These are phyloP conservation scores for Viola odorata DNA, from an alignment of 345 rosid species.

Conservation along the genomic window DNA sequence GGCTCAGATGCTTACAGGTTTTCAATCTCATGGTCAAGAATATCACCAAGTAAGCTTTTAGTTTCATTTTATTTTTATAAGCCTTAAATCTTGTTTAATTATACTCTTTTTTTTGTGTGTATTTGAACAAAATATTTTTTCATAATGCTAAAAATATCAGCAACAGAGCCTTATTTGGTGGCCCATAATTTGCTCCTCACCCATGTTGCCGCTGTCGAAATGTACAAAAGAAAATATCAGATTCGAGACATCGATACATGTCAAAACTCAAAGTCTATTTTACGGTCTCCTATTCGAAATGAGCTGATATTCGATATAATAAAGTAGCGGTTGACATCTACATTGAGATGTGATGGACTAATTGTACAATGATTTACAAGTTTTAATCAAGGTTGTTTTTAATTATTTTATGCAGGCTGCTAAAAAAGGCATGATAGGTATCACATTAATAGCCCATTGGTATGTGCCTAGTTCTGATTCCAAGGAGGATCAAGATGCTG, in stretches of 20 bases:
- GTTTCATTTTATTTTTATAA: background rate
- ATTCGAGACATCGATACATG: slow-evolving; percentile 20
- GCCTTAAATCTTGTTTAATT: background rate
- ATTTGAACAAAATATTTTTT: no score
- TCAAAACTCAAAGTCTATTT: no score
- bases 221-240: slow-evolving; percentile 63
- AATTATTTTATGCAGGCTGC: slow-evolving; percentile 36
- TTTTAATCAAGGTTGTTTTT: background rate
- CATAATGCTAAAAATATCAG: no score
- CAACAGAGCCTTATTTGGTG: slow-evolving; percentile 67
- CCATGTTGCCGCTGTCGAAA: slow-evolving; percentile 69
- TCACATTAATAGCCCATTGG: slow-evolving; percentile 68
- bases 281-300: background rate
- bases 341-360: background rate
- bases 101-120: background rate
- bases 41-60: slow-evolving; percentile 19
- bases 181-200: slow-evolving; percentile 78
- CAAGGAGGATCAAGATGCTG: slow-evolving; percentile 54
- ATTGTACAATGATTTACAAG: background rate
- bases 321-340: background rate
- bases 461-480: slow-evolving; percentile 59
- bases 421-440: slow-evolving; percentile 81
- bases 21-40: slow-evolving; percentile 27
- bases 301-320: background rate
- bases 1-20: slow-evolving; percentile 23